These are phyloP conservation scores for Moelleriella libera DNA, from an alignment of 2,329 filamentous ascomycete species.

Conservation along the genomic window DNA sequence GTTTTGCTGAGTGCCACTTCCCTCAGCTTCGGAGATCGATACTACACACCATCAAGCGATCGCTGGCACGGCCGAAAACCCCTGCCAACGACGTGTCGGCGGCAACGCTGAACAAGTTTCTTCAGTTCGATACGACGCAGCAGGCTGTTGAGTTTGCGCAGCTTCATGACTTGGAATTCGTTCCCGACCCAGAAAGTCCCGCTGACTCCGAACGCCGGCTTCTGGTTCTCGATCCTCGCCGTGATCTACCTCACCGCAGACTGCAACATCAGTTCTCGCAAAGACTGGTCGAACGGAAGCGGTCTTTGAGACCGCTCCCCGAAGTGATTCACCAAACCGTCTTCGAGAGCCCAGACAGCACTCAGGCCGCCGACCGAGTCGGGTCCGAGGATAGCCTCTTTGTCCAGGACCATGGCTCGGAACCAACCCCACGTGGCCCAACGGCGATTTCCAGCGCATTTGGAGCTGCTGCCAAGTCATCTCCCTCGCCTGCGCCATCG, in stretches of 20 bases:
- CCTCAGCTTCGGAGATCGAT: constrained; percentile 44
- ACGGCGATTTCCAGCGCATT: background rate
- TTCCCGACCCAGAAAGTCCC: constrained; percentile 18
- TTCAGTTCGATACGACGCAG: constrained; percentile 53
- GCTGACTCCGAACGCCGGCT: constrained; percentile 22
- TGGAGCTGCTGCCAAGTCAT: background rate
- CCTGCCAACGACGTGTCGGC: constrained; percentile 47
- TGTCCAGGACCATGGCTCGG: constrained; percentile 7
- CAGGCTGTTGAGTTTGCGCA: constrained; percentile 53
- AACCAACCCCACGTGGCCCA: background rate
- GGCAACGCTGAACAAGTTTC: constrained; percentile 36
- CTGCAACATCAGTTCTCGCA: constrained; percentile 42
- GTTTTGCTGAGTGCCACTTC: constrained; percentile 55
- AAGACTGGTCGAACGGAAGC: constrained; percentile 45
- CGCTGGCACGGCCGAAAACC: constrained; percentile 41
- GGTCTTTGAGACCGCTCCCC: constrained; percentile 34
- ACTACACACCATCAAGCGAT: constrained; percentile 37
- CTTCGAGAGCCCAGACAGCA: constrained; percentile 17
- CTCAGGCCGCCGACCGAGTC: constrained; percentile 4
- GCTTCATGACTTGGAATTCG: constrained; percentile 40
- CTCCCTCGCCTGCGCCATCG: background rate
- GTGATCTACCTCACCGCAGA: constrained; percentile 30
- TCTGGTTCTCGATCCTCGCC: constrained; percentile 29
- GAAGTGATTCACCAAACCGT: constrained; percentile 42
- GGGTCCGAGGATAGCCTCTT: constrained; percentile 15